Percentiles rank a stretch among this genome's conserved stretches.
Evolutionary conservation across 2,329 filamentous ascomycete genomes (phyloP).

Genomic region (Exophiala spinifera): DNA sequence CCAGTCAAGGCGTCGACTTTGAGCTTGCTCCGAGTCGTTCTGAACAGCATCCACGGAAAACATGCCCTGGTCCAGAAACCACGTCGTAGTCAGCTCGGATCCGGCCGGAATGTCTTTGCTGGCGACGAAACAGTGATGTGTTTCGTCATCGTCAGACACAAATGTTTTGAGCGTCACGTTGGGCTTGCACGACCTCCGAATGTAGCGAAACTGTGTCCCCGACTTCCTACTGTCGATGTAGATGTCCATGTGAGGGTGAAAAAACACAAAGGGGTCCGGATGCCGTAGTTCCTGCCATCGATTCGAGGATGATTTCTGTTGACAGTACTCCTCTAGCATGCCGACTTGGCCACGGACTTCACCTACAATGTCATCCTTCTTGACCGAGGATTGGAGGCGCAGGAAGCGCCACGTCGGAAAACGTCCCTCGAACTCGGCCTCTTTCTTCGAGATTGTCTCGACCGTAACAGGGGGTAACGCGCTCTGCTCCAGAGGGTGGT

Average conservation of each 20-base stretch:
- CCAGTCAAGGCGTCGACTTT: constrained; percentile 39
- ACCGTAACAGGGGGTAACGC: constrained; percentile 52
- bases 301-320: constrained; percentile 55
- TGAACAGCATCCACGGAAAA: constrained; percentile 15
- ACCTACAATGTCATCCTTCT: constrained; percentile 56
- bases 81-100: constrained; percentile 48
- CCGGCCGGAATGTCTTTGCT: constrained; percentile 68
- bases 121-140: constrained; percentile 90
- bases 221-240: constrained; percentile 90
- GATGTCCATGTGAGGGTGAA: constrained; percentile 82
- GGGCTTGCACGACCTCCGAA: constrained; percentile 86
- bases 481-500: constrained; percentile 54
- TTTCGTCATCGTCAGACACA: constrained; percentile 68
- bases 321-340: constrained; percentile 69
- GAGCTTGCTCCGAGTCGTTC: constrained; percentile 25
- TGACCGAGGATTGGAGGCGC: constrained; percentile 52
- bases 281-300: constrained; percentile 63
- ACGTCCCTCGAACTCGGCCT: constrained; percentile 50
- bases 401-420: constrained; percentile 66
- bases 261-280: constrained; percentile 71
- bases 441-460: constrained; percentile 52
- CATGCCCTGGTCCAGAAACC: constrained; percentile 42
- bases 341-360: constrained; percentile 78
- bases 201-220: constrained; percentile 80
- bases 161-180: constrained; percentile 88